phyloP scores from a whole-genome alignment of 306 rosid genomes.

The Vicia sativa region DNA sequence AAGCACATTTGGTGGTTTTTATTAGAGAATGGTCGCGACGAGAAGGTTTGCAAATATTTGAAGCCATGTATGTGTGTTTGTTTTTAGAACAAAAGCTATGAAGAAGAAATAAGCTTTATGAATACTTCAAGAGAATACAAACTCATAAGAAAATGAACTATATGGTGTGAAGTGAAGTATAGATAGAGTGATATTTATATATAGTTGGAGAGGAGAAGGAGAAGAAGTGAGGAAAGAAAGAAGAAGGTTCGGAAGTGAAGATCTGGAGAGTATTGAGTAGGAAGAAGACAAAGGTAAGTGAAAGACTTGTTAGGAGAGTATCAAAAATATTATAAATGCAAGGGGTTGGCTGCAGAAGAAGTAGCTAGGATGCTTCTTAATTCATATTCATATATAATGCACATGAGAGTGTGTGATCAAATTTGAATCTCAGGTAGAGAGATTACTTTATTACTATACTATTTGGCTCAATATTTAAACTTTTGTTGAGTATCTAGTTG shows the following conservation, averaged over 20 bases:
- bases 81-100: background rate
- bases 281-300: constrained; percentile 26
- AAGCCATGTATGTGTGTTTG: constrained; percentile 45
- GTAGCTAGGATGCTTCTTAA: constrained; percentile 49
- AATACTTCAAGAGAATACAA: background rate
- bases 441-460: constrained; percentile 34
- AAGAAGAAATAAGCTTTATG: background rate
- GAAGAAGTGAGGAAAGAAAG: constrained; percentile 3
- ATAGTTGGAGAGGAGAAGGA: background rate
- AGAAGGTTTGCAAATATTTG: constrained; percentile 11
- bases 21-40: constrained; percentile 22
- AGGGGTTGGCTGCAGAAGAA: constrained; percentile 31
- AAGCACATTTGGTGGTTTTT: constrained; percentile 17
- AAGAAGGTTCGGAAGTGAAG: constrained; percentile 44
- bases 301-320: constrained; percentile 12
- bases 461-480: constrained; percentile 30
- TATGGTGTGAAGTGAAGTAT: background rate
- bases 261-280: constrained; percentile 24
- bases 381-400: background rate
- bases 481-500: background rate
- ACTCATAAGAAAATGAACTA: background rate
- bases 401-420: background rate
- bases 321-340: background rate
- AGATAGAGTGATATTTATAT: constrained; percentile 7
- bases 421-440: background rate